Evolutionary conservation across 805 yeast genomes (phyloP).

Genomic region (Yamadazyma laniorum): DNA sequence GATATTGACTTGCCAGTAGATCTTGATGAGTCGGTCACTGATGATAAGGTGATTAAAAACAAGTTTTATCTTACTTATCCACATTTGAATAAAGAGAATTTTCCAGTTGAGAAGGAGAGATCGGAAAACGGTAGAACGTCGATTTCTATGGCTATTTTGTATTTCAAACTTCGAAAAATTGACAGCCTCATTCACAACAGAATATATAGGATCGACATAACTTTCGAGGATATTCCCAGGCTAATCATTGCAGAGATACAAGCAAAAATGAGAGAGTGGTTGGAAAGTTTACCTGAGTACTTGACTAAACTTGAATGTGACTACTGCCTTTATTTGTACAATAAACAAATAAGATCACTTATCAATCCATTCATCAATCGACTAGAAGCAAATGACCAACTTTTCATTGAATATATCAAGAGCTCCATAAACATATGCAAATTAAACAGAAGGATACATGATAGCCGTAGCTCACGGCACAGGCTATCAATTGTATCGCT

Average conservation of each 20-base stretch:
- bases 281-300: constrained; percentile 4
- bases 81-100: constrained; percentile 4
- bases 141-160: constrained; percentile 4
- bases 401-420: constrained; percentile 8
- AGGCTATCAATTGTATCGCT: constrained; percentile 6
- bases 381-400: constrained; percentile 6
- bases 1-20: constrained; percentile 9
- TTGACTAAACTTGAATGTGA: constrained; percentile 5
- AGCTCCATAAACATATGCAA: constrained; percentile 11
- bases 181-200: constrained; percentile 8
- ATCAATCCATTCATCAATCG: constrained; percentile 6
- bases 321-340: constrained; percentile 9
- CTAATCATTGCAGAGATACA: constrained; percentile 1
- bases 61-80: constrained; percentile 8
- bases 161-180: constrained; percentile 4
- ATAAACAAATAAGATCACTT: constrained; percentile 7
- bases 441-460: constrained; percentile 7
- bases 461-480: constrained; percentile 1
- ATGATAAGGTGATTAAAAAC: constrained; percentile 3
- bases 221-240: constrained; percentile 7
- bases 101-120: neutral
- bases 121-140: constrained; percentile 1
- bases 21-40: constrained; percentile 7
- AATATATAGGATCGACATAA: constrained; percentile 7
- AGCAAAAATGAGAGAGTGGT: constrained; percentile 9